These are phyloP conservation scores for Anisodus acutangulus DNA, from an alignment of 257 asterid species.

Conservation along the genomic window DNA sequence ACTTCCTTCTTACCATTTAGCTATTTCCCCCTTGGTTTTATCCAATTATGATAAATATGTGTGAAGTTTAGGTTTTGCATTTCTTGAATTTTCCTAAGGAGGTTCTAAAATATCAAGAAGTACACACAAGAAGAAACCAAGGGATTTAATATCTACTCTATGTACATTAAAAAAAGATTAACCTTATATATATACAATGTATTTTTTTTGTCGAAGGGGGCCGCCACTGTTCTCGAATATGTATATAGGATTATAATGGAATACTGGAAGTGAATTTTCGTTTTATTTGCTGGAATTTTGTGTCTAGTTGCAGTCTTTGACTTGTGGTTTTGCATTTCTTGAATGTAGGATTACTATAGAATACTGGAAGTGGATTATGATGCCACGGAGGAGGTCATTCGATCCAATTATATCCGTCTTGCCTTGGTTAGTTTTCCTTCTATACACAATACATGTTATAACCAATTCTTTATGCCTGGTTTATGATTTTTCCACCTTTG, in stretches of 20 bases:
- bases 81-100: neutral
- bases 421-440: constrained; percentile 68
- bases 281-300: constrained; percentile 21
- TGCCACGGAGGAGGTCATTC: constrained; percentile 85
- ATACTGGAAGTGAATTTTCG: constrained; percentile 78
- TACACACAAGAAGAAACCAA: no score
- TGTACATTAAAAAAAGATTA: no score
- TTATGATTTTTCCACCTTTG: neutral
- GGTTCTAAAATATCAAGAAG: no score
- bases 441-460: neutral
- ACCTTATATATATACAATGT: no score
- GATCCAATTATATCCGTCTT: constrained; percentile 85
- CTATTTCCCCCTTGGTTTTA: neutral
- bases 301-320: neutral
- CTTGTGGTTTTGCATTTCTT: neutral
- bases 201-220: no score
- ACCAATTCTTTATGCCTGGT: neutral
- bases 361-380: constrained; percentile 85
- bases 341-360: constrained; percentile 75
- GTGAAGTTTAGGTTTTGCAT: neutral
- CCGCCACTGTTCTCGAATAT: neutral
- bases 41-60: neutral
- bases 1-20: no score
- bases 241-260: constrained; percentile 67
- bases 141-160: no score